Base-by-base conservation (phyloP, 23 red algal species). In the Porphyridium purpureum region DNA sequence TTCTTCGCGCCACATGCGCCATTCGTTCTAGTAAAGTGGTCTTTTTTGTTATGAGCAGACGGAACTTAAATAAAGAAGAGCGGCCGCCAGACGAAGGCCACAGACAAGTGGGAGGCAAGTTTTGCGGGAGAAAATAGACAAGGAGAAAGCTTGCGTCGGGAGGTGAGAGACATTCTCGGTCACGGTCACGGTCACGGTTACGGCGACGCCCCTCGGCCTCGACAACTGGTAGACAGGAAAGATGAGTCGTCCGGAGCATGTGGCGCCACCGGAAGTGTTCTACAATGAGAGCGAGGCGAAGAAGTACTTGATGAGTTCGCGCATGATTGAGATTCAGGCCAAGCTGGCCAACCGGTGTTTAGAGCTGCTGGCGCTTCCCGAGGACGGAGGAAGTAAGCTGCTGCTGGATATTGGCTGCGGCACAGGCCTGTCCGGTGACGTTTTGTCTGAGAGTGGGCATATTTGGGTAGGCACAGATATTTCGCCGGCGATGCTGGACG, bases 391-490 rank as follows among this genome's bases (percentile, higher is more conserved):
- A 6, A 56, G 62, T 17, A 15, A 24, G 8, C 64, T 84, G 4
- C 36, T 94, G 1, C 73, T 94, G 7, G 88, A 94, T 54, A 47
- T 94, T 25, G 88, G 88, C 11, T 73, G 70, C 24, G 88, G 88
- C 33, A 84, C 88, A 4, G 88, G 88, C 2, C 62, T 94, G 22
- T 70, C 69, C 2, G 79, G 79, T 14, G 78, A 79, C 1, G 71
- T 84, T 31, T 59, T 94, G 24, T 48, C 76, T 9, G 49, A 44
- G 0, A 69, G 61, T 9, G 88, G 88, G 2, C 88, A 94, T 44
- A 46, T 68, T 26, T 85, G 79, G 72, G 72, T 94, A 14, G 88
- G 79, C 24, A 42, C 53, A 31, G 88, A 94, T 55, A 70, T 94
- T 3, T 83, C 88, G 24, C 54, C 36, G 17, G 25, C 76, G 5